Base-by-base conservation (phyloP, 129 eudicot genomes). In the Tanacetum coccineum region DNA sequence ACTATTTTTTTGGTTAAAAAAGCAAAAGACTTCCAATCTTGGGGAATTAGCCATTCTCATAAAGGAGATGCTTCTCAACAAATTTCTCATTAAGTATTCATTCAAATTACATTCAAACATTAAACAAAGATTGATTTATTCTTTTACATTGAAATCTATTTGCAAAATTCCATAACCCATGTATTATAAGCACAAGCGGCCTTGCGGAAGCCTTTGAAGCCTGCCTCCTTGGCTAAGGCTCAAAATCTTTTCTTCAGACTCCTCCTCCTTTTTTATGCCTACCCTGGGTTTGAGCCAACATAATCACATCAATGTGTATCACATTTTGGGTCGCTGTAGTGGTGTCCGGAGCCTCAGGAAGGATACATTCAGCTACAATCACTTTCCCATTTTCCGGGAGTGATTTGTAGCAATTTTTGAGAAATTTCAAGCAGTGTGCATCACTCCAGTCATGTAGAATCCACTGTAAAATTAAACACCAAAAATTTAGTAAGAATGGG, bases 311-410 rank as follows among this genome's bases (percentile, higher is more conserved):
- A 15, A 80, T 60, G 46, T 81, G 90, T 62, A 82, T 74, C 30
- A 73, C 84, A 25, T 75, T 84, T 70, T 79, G 70, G 12, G 86
- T 81, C 1, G 82, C 62, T 6, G 63, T 50, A 14, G 68, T 77
- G 2, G 77, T 68, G 73, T 84, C 88, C 1, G 87, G 90, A 3
- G 78, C 79, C 80, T 84, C 95, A 0, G 95, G 95, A 10, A 84
- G 74, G 4, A 87, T 50, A 68, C 84, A 84, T 70, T 84, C 90
- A 0, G 85, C 87, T 39, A 84, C 70, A 2, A 87, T 81, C 70
- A 87, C 85, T 67, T 87, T 87, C 51, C 95, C 95, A 14, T 87
- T 70, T 32, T 50, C 72, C 0, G 90, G 95, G 44, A 87, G 76
- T 32, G 95, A 82, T 55, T 76, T 67, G 32, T 84, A 79, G 64